These are phyloP conservation scores for Amphicarpaea edgeworthii DNA, from an alignment of 306 rosid species.

Conservation along the genomic window DNA sequence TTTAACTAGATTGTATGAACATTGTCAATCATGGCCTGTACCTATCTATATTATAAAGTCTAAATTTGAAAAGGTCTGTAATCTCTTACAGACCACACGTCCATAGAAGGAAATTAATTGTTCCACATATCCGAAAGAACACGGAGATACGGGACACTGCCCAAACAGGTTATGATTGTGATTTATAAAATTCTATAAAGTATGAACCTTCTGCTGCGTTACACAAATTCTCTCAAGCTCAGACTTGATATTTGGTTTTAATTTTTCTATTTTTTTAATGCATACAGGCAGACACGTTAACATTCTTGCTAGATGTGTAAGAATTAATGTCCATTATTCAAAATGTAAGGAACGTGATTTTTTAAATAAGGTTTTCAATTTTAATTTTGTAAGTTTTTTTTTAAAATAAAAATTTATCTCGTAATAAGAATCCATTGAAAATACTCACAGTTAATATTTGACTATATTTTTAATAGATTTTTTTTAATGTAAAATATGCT, in stretches of 20 bases:
- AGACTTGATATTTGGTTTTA: not conserved
- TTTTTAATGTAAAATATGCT: too few species aligned
- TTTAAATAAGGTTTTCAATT: too few species aligned
- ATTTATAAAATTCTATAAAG: not conserved
- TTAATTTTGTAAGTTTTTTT: too few species aligned
- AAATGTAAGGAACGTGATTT: too few species aligned
- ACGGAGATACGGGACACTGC: slow-evolving; percentile 2
- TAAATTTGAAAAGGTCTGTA: not conserved
- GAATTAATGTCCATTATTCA: too few species aligned
- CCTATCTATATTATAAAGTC: not conserved
- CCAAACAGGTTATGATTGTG: slow-evolving; percentile 8
- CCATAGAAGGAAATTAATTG: slow-evolving; percentile 11
- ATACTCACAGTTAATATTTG: too few species aligned
- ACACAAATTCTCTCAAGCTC: slow-evolving; percentile 2
- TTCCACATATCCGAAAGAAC: not conserved
- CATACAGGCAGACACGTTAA: not conserved
- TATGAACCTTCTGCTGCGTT: slow-evolving; percentile 3
- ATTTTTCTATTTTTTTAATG: not conserved
- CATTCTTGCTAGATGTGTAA: too few species aligned
- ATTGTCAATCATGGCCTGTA: slow-evolving; percentile 27
- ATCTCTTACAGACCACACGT: slow-evolving; percentile 23
- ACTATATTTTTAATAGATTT: too few species aligned
- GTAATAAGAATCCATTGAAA: too few species aligned
- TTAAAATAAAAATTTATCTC: too few species aligned
- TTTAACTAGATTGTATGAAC: slow-evolving; percentile 21